These are phyloP conservation scores for Exsudoporus floridanus DNA, from an alignment of 1,284 basidiomycete genomes.

Conservation along the genomic window DNA sequence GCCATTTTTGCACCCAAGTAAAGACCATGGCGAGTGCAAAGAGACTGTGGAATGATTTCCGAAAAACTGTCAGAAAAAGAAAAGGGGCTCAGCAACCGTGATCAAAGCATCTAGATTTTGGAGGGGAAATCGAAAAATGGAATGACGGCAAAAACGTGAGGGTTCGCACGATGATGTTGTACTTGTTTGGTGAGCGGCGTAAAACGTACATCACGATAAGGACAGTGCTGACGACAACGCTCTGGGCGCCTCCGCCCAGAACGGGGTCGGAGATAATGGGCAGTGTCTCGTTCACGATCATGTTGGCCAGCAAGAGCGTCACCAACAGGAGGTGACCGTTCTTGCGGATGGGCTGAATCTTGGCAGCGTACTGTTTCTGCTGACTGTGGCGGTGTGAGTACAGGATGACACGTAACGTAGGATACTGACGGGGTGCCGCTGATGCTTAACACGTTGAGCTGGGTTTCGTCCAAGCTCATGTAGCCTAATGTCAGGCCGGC, in stretches of 20 bases:
- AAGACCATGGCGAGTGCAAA: constrained; percentile 91
- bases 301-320: constrained; percentile 80
- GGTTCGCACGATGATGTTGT: not conserved
- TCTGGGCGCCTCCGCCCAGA: constrained; percentile 80
- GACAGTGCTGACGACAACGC: constrained; percentile 81
- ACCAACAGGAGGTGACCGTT: constrained; percentile 84
- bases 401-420: not conserved
- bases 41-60: constrained; percentile 89
- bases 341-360: constrained; percentile 85
- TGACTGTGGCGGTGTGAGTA: constrained; percentile 42
- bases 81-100: not conserved
- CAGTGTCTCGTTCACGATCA: constrained; percentile 90
- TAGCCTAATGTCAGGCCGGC: constrained; percentile 84
- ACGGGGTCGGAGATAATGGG: constrained; percentile 89
- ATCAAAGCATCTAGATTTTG: not conserved
- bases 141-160: not conserved
- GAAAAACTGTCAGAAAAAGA: constrained; percentile 55
- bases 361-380: constrained; percentile 78
- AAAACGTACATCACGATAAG: constrained; percentile 79
- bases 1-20: constrained; percentile 91
- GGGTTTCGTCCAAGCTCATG: constrained; percentile 92
- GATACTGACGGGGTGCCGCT: constrained; percentile 73
- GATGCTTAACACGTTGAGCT: constrained; percentile 83
- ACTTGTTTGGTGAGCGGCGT: not conserved
- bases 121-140: not conserved